Evolutionary conservation across 2,329 filamentous ascomycete species (phyloP).

Genomic region (Microdochium bolleyi): DNA sequence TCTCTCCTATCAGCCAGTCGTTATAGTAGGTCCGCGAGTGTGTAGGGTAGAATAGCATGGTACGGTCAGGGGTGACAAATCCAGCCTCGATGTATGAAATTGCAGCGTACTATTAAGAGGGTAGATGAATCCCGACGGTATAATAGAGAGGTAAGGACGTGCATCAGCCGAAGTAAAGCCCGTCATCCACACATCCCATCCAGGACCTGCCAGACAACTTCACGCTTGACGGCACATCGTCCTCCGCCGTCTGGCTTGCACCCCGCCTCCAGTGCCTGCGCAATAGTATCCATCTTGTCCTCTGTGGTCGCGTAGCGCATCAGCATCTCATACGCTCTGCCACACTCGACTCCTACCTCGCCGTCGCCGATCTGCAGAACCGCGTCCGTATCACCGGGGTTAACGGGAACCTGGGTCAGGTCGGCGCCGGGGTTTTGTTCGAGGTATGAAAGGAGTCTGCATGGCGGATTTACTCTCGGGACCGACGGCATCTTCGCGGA

Average conservation of each 20-base stretch:
- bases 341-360: conserved; percentile 5
- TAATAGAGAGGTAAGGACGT: no score
- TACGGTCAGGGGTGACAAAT: no score
- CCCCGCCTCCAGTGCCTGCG: conserved; percentile 6
- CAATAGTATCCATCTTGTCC: conserved; percentile 7
- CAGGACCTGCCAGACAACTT: conserved; percentile 5
- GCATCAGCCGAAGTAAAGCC: no score
- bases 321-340: conserved; percentile 7
- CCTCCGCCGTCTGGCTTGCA: conserved; percentile 5
- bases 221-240: conserved; percentile 5
- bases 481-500: neutral
- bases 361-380: conserved; percentile 2
- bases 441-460: neutral
- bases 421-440: neutral
- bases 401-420: neutral
- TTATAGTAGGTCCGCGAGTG: no score
- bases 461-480: no score
- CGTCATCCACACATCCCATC: conserved; percentile 3
- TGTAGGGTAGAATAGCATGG: no score
- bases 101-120: no score
- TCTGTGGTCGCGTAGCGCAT: conserved; percentile 8
- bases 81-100: no score
- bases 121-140: no score
- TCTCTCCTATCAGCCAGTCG: no score
- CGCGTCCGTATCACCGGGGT: neutral